Base-by-base conservation (phyloP, 2,329 filamentous ascomycete genomes). In the Arthrobotrys sinensis region DNA sequence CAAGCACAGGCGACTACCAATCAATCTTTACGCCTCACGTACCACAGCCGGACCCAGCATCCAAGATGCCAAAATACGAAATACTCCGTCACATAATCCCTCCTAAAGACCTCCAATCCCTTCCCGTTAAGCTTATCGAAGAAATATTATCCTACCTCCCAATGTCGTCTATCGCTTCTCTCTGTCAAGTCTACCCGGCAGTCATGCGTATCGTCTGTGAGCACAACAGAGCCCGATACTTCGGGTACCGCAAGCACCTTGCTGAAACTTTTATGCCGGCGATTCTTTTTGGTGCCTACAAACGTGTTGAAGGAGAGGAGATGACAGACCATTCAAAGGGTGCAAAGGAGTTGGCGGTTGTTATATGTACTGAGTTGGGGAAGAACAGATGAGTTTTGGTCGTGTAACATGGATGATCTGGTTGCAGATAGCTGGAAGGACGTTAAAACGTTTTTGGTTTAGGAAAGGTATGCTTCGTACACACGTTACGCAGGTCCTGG, bases 281-380 rank as follows among this genome's bases (percentile, higher is more conserved):
- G 0, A 72, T 78, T 3, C 8, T 78, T 2, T 43, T 63, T 43
- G 48, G 66, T 10, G 40, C 45, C 14, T 78, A 78, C 34, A 43
- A 67, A 8, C 52, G 52, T 6, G 62, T 62, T 1, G 62, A 66
- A 8, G 75, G 62, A 0, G 67, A 78, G 12, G 60, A n/a, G 6
- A 2, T 72, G 1, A 34, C 14, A 7, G 75, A 78, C 2, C 75
- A 78, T 66, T 62, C 67, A 12, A 34, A 0, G 11, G 75, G 60
- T 1, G 75, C 75, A 0, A 63, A 60, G 19, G 43, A 34, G 4
- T n/a, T 78, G 11, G 75, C 75, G 2, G 19, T 14, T 65, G 52
- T 78, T 14, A 55, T 78, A 21, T 78, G 75, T 19, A 40, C 24
- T 32, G 75, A 67, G 38, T 45, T 78, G 32, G 75, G 67, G 52